These are phyloP conservation scores for Centrapalus pauciflorus DNA, from an alignment of 129 eudicot species.

Conservation along the genomic window DNA sequence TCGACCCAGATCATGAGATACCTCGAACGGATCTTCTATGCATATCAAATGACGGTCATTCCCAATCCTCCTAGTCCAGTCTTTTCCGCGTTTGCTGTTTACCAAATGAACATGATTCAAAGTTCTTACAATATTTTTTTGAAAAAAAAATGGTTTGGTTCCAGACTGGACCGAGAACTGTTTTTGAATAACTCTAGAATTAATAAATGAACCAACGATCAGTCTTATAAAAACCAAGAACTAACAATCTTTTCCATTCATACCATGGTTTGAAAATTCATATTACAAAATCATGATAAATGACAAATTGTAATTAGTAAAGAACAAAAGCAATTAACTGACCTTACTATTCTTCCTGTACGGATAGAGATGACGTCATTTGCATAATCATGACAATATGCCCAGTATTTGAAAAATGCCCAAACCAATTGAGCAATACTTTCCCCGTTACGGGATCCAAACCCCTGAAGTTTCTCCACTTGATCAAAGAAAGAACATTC, in stretches of 20 bases:
- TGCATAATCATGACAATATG: conserved; percentile 81
- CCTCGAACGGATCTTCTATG: conserved; percentile 95
- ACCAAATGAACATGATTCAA: not conserved
- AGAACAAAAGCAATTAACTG: conserved; percentile 16
- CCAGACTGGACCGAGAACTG: too few species aligned
- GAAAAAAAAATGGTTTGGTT: not conserved
- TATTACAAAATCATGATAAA: not conserved
- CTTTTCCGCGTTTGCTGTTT: conserved; percentile 75
- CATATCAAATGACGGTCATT: conserved; percentile 94
- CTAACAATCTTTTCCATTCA: not conserved
- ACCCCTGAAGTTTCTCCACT: conserved; percentile 72
- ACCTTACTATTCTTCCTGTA: conserved; percentile 73
- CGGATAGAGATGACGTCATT: conserved; percentile 84
- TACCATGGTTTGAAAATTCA: not conserved
- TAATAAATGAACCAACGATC: too few species aligned
- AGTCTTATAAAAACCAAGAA: too few species aligned
- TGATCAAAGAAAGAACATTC: conserved; percentile 74
- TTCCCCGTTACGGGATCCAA: conserved; percentile 69
- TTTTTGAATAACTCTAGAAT: too few species aligned
- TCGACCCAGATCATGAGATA: conserved; percentile 87
- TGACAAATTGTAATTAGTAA: not conserved
- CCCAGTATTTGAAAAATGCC: conserved; percentile 95
- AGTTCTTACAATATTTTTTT: not conserved
- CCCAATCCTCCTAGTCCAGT: conserved; percentile 93
- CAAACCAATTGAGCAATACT: conserved; percentile 73